Evolutionary conservation across 345 rosid genomes (phyloP), one percentile per base, ranked within the genome.

Genomic region (Lagerstroemia speciosa): DNA sequence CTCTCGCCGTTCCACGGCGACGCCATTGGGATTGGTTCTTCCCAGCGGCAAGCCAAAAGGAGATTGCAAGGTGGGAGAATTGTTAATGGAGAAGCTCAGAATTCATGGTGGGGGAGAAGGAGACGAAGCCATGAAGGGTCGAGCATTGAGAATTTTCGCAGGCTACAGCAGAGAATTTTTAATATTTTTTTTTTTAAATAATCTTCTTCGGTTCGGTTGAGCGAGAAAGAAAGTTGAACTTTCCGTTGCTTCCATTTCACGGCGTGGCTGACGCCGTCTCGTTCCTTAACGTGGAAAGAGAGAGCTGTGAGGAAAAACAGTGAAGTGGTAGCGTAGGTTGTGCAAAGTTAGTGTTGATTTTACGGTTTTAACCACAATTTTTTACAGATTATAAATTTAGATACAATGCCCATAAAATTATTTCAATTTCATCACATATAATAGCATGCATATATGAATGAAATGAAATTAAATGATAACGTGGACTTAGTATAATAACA

Each of bases 1-100:
- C 97, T 85, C 82, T 94, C 99, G 70, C 99, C 99, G 75, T 78
- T 89, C 26, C 82, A 24, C 74, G 68, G 72, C 79, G 76, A 75
- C 76, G 79, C 32, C 85, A 80, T 69, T 60, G 72, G 24, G 31
- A 4, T 27, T 15, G 38, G 20, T 31, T 17, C 41, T 34, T 27
- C 15, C 19, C 33, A 27, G 33, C 2, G 19, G 60, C 10, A 7
- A 30, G 33, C 3, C 2, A 8, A 22, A n/a, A 7, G 29, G 58
- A 52, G 58, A 52, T 24, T 22, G 29, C 11, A 27, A 11, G 62
- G 20, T 33, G 8, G 62, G 9, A n/a, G 58, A 52, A 24, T 26
- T 16, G 24, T 19, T 8, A 30, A 15, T 10, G 62, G 20, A 26
- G 34, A 26, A 27, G 62, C 33, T 27, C 6, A 58, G 33, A 27